Evolutionary conservation across 805 yeast species (phyloP).

Genomic region (Saturnispora serradocipensis): DNA sequence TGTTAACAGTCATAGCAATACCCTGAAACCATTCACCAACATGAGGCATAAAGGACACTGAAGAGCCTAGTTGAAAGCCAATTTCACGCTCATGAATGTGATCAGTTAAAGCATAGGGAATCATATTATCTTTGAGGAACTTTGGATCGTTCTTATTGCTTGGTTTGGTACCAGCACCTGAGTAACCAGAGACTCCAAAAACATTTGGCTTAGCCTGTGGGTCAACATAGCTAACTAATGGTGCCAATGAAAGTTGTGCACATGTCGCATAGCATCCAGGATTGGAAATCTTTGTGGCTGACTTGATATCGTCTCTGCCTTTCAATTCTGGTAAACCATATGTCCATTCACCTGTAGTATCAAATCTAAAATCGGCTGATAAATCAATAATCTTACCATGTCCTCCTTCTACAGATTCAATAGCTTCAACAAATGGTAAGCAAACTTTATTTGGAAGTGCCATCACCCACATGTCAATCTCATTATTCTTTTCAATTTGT

Average conservation of each 20-base stretch:
- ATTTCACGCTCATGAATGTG: slow-evolving; percentile 96
- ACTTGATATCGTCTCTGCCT: slow-evolving; percentile 53
- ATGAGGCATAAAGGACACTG: slow-evolving; percentile 90
- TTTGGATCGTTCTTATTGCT: slow-evolving; percentile 87
- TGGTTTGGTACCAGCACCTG: slow-evolving; percentile 99
- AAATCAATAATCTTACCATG: slow-evolving; percentile 80
- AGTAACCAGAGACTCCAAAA: slow-evolving; percentile 96
- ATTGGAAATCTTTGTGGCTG: slow-evolving; percentile 78
- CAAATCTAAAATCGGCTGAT: slow-evolving; percentile 95
- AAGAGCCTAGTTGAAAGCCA: slow-evolving; percentile 64
- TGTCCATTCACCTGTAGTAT: slow-evolving; percentile 76
- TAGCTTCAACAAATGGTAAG: slow-evolving; percentile 75
- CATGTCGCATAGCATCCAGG: slow-evolving; percentile 99
- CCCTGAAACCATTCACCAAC: slow-evolving; percentile 99
- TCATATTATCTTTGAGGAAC: slow-evolving; percentile 68
- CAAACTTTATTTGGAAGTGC: slow-evolving; percentile 98
- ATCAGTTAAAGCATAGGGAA: slow-evolving; percentile 93
- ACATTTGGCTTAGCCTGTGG: slow-evolving; percentile 68
- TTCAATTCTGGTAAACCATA: slow-evolving; percentile 94
- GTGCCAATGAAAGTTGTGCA: slow-evolving; percentile 87
- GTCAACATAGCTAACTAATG: slow-evolving; percentile 48
- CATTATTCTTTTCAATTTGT: slow-evolving; percentile 61
- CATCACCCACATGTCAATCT: slow-evolving; percentile 97
- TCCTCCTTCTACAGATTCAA: slow-evolving; percentile 52
- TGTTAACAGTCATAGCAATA: slow-evolving; percentile 81